A percentile compares a stretch with the other conserved stretches of the same genome.
These are phyloP conservation scores for Dactylellina cionopaga DNA, from an alignment of 2,329 filamentous ascomycete genomes.

Conservation along the genomic window DNA sequence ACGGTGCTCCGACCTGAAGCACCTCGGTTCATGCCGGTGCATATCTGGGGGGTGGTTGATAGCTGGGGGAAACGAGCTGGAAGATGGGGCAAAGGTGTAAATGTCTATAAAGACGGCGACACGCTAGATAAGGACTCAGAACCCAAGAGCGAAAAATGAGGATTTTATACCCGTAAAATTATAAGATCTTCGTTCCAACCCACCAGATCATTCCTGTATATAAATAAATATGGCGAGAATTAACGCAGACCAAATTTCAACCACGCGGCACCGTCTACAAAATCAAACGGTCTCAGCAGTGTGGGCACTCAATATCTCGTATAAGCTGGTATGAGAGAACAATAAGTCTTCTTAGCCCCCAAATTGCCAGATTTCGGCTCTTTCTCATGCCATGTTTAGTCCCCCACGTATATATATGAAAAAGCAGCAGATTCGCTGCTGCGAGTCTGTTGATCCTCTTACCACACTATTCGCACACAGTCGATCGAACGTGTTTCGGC, in stretches of 20 bases:
- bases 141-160: slow-evolving; percentile 37
- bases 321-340: slow-evolving; percentile 48
- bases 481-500: slow-evolving; percentile 40
- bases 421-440: slow-evolving; percentile 26
- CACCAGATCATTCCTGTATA: neutral
- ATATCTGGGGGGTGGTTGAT: slow-evolving; percentile 47
- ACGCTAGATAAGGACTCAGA: slow-evolving; percentile 48
- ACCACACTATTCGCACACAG: slow-evolving; percentile 30
- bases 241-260: neutral
- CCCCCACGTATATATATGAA: slow-evolving; percentile 44
- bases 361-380: slow-evolving; percentile 12
- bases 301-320: slow-evolving; percentile 32
- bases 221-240: slow-evolving; percentile 8
- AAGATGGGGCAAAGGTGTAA: slow-evolving; percentile 50
- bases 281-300: slow-evolving; percentile 31
- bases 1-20: slow-evolving; percentile 25
- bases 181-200: neutral
- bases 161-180: slow-evolving; percentile 22
- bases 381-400: slow-evolving; percentile 4
- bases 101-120: slow-evolving; percentile 49
- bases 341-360: slow-evolving; percentile 7
- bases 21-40: slow-evolving; percentile 30
- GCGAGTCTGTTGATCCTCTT: slow-evolving; percentile 35
- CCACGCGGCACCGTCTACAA: slow-evolving; percentile 39
- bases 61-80: slow-evolving; percentile 48